Evolutionary conservation across 202 grass and related monocot genomes (phyloP), one percentile per base, ranked within the genome.

Genomic region (Dendrocalamus latiflorus): DNA sequence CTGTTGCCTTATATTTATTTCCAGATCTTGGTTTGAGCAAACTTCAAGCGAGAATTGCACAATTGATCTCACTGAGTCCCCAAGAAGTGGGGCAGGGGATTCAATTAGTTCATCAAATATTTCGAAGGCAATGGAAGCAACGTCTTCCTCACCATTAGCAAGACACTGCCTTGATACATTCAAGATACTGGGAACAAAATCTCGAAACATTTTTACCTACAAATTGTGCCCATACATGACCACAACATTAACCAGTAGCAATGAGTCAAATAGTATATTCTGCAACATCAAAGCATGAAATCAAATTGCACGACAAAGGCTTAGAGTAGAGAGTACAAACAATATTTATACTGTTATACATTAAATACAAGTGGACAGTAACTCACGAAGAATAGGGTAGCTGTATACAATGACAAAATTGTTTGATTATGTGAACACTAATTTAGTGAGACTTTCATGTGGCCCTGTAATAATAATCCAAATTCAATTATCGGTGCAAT

Each of bases 41-140:
- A n/a, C n/a, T n/a, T n/a, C n/a, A n/a, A n/a, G n/a, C n/a, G n/a
- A n/a, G n/a, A n/a, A n/a, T n/a, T n/a, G n/a, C n/a, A n/a, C n/a
- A n/a, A n/a, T 98, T 54, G 91, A 93, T 91, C 83, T 98, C 65
- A 98, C 89, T n/a, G 93, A 92, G 55, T 98, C 96, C 59, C 93
- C 96, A 70, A 98, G 87, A 83, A 98, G 91, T 73, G 96, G 93
- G 64, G 93, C 93, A 75, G 93, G 96, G 67, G 96, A 98, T 77
- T 98, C 96, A 49, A 98, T 98, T 77, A 95, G 70, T 70, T 98
- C 96, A 4, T 98, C 96, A 77, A 98, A 98, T 81, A 98, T 98
- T 91, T 98, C 96, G 8, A 98, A 98, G 68, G 96, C 93, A 87
- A 98, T 93, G 68, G 96, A 98, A 72, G 96, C 96, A 78, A 98